Conservation (phyloP, 441 rosid species). For the Syzygium malaccense region DNA sequence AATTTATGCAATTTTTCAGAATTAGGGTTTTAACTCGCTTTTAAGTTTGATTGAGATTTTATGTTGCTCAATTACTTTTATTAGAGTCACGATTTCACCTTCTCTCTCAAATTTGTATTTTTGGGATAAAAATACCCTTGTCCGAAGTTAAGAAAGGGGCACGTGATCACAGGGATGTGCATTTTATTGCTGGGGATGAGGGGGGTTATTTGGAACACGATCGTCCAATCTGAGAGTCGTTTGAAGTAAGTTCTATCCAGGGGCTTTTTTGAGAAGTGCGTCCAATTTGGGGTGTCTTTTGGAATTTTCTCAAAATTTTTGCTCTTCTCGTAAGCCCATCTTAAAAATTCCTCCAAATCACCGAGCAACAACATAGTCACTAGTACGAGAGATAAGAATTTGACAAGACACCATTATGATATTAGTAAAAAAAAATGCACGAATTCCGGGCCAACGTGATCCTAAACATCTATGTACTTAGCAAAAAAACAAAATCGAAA, state of each 20-base stretch:
- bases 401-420: neutral
- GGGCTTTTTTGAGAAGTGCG: neutral
- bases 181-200: neutral
- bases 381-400: neutral
- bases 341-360: neutral
- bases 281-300: neutral
- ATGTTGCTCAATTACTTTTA: neutral
- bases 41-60: neutral
- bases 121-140: neutral
- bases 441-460: neutral
- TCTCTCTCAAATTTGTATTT: neutral
- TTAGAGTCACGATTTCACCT: neutral
- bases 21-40: neutral
- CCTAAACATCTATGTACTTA: neutral
- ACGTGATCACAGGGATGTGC: neutral
- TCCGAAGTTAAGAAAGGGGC: neutral
- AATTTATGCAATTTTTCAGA: neutral
- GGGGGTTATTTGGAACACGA: neutral
- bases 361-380: neutral
- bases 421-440: neutral
- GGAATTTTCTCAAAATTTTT: neutral
- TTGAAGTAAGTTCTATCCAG: neutral
- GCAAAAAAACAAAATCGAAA: neutral
- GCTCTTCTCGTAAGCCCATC: rapidly evolving
- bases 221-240: neutral